Evolutionary conservation across 371 early-diverging fungal genomes (phyloP), one percentile per base, ranked within the genome.

Genomic region (Furculomyces boomerangus): DNA sequence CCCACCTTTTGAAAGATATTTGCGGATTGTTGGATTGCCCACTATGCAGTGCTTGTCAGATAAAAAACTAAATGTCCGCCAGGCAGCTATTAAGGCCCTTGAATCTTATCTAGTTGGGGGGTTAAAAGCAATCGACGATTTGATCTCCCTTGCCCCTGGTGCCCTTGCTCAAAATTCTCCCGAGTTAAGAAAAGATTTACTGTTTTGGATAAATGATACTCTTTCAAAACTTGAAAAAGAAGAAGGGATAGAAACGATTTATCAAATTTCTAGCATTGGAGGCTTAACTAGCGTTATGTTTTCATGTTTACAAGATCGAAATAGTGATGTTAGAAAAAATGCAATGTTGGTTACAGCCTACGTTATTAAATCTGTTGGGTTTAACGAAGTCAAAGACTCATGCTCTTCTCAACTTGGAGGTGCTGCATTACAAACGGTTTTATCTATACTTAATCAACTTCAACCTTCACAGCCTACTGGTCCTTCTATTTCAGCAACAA

Each of bases 51-150:
- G 81, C 8, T 63, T 93, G 26, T 77, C 81, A 0, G 95, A 96
- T 67, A 85, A 90, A 56, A 96, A 96, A 60, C 75, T 81, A 1
- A 86, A 85, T 49, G 80, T 92, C 24, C 76, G 97, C 20, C 67
- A 73, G 1, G 82, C 87, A 1, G 90, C 88, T 28, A 61, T 88
- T 2, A 67, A 75, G 10, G 73, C 86, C 0, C 58, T 96, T 39
- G 82, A 82, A 2, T 73, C 78, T 2, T 74, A 89, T 56, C 77
- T 77, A 10, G 57, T 93, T 35, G 61, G 73, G 10, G 62, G 62
- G 0, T 64, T 95, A 59, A 32, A 35, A 25, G 30, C 52, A 30
- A 18, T 51, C 14, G 52, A 51, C 18, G 20, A 30, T 18, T 25
- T 51, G 14, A 58, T 87, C 13, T 59, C 77, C 1, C 66, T 80